Evolutionary conservation across 2,329 filamentous ascomycete genomes (phyloP).

Genomic region (Celoporthe dispersa): DNA sequence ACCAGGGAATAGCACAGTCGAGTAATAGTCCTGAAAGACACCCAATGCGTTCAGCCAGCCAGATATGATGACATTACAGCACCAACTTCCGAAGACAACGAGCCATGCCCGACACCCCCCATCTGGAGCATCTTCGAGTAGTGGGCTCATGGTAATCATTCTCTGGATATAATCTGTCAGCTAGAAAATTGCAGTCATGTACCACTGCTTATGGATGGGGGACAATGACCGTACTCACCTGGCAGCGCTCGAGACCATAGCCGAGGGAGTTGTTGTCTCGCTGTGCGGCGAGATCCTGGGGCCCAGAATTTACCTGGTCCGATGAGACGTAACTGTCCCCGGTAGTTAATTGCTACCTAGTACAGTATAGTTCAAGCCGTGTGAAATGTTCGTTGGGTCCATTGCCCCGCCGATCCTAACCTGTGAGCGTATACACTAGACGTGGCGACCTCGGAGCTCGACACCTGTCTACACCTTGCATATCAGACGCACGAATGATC

Average conservation of each 20-base stretch:
- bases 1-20: slow-evolving; percentile 44
- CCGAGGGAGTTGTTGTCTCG: background rate
- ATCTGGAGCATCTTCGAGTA: slow-evolving; percentile 22
- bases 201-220: background rate
- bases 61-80: slow-evolving; percentile 32
- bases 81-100: slow-evolving; percentile 34
- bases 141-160: background rate
- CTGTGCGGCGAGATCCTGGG: background rate
- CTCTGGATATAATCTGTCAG: background rate
- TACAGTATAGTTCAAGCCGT: background rate
- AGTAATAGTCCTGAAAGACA: slow-evolving; percentile 56
- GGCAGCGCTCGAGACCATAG: background rate
- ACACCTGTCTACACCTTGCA: background rate
- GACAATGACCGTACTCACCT: background rate
- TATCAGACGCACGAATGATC: background rate
- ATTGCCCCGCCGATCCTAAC: background rate
- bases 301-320: background rate
- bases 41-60: slow-evolving; percentile 38
- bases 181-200: background rate
- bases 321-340: background rate
- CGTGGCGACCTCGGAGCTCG: background rate
- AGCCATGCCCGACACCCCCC: slow-evolving; percentile 35
- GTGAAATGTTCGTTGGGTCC: background rate
- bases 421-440: background rate
- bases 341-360: background rate